phyloP scores from a whole-genome alignment of 2,329 filamentous ascomycete genomes.

The Annulohypoxylon truncatum region DNA sequence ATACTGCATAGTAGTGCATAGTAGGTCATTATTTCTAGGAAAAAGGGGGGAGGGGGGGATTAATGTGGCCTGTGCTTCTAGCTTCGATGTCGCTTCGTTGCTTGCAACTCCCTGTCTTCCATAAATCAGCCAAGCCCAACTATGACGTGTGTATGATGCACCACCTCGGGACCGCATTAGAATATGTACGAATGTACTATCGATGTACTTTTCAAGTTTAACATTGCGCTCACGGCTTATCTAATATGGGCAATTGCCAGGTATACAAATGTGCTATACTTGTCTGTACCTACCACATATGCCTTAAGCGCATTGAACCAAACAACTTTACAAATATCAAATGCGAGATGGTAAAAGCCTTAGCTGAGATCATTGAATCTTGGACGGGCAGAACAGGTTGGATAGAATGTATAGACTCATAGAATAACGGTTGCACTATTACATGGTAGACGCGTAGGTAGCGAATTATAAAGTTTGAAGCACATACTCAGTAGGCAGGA shows the following conservation, averaged over 20 bases:
- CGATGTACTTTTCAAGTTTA: conserved; percentile 14
- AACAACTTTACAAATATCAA: conserved; percentile 30
- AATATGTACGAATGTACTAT: conserved; percentile 20
- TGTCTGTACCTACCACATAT: conserved; percentile 10
- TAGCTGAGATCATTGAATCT: not conserved
- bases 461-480: not conserved
- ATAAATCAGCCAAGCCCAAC: conserved; percentile 1
- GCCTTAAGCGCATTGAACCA: conserved; percentile 21
- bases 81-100: not conserved
- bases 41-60: conserved; percentile 18
- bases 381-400: not conserved
- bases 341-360: conserved; percentile 18
- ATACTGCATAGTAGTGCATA: not conserved
- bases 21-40: conserved; percentile 35
- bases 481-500: not conserved
- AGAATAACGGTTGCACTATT: not conserved
- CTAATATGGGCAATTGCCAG: conserved; percentile 19
- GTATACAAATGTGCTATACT: conserved; percentile 5
- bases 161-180: conserved; percentile 33
- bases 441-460: too few relatives aligned
- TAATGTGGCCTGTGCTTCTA: conserved; percentile 28
- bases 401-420: not conserved
- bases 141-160: conserved; percentile 40
- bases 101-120: not conserved
- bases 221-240: conserved; percentile 1